Conservation (phyloP, 192 early-diverging fungal species). For the Kappamyces sp. region DNA sequence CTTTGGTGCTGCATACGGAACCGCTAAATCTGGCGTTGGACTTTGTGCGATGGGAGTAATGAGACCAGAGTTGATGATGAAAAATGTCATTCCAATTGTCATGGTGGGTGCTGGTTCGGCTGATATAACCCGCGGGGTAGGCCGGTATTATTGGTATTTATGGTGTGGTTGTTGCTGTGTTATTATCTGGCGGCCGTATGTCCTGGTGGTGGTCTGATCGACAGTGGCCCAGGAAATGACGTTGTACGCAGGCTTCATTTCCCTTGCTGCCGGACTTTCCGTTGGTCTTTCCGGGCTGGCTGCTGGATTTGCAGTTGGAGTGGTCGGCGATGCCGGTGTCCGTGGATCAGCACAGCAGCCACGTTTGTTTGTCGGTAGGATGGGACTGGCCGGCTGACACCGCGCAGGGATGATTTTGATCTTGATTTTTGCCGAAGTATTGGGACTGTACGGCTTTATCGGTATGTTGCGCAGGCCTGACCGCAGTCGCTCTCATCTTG, state of each 20-base stretch:
- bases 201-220: conserved; percentile 16
- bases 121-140: conserved; percentile 4
- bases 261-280: conserved; percentile 85
- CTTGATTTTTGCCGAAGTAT: conserved; percentile 99
- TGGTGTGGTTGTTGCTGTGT: conserved; percentile 93
- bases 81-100: conserved; percentile 84
- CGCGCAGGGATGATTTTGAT: conserved; percentile 71
- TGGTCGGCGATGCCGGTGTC: conserved; percentile 95
- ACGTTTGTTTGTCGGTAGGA: conserved; percentile 85
- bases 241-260: conserved; percentile 76
- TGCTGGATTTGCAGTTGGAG: conserved; percentile 94
- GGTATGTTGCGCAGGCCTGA: conserved; percentile 55
- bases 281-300: conserved; percentile 89
- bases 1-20: conserved; percentile 96
- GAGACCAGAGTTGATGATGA: conserved; percentile 74
- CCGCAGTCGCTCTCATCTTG: conserved; percentile 95
- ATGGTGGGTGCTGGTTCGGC: conserved; percentile 53
- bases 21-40: conserved; percentile 93
- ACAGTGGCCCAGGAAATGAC: conserved; percentile 32
- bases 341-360: conserved; percentile 86
- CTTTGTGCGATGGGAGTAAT: conserved; percentile 93
- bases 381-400: conserved; percentile 43
- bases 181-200: conserved; percentile 67
- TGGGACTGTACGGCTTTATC: conserved; percentile 66
- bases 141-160: conserved; percentile 98